Evolutionary conservation across 2,329 filamentous ascomycete species (phyloP), one percentile per base, ranked within the genome.

Genomic region (Lojkania enalia): DNA sequence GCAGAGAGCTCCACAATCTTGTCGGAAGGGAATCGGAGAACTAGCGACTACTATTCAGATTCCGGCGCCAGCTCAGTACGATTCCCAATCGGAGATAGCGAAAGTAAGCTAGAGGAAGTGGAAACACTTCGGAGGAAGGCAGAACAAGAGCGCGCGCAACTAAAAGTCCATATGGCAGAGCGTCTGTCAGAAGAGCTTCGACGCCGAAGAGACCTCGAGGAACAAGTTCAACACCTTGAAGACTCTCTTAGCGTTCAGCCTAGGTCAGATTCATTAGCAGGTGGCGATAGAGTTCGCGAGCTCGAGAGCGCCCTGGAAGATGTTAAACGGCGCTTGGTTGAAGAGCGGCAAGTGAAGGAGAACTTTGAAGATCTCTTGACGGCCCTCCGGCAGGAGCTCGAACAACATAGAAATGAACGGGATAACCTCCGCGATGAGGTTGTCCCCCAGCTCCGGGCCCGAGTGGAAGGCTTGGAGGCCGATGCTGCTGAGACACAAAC

Each of bases 1-100:
- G 75, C 83, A n/a, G 90, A 96, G 62, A 78, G 79, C 52, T 77
- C 69, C 78, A 83, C 70, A 63, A 78, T 61, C 72, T 77, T 69
- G 64, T 75, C 56, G n/a, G 64, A 79, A 9, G 30, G 30, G 9
- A 84, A 81, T 52, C 86, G 87, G 66, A 82, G 92, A 49, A 95
- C 89, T 7, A 97, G 94, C 72, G 94, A 99, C 72, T 97, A 99
- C 73, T 99, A 94, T 68, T 99, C 94, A 2, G 94, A 99, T 69
- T 96, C 91, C 4, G 94, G 94, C 21, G 86, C 89, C 46, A 92
- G 90, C 68, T 92, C 90, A 1, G 80, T 88, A 41, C 87, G 90
- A 61, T 86, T 85, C 61, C 85, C 86, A 1, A 74, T 80, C 49
- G 86, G 88, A 35, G 76, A 81, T 48, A 73, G 71, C 12, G 77